Percentiles rank a stretch among this genome's conserved stretches.
These are phyloP conservation scores for Apiotrichum laibachii DNA, from an alignment of 1,284 basidiomycete genomes.

Conservation along the genomic window DNA sequence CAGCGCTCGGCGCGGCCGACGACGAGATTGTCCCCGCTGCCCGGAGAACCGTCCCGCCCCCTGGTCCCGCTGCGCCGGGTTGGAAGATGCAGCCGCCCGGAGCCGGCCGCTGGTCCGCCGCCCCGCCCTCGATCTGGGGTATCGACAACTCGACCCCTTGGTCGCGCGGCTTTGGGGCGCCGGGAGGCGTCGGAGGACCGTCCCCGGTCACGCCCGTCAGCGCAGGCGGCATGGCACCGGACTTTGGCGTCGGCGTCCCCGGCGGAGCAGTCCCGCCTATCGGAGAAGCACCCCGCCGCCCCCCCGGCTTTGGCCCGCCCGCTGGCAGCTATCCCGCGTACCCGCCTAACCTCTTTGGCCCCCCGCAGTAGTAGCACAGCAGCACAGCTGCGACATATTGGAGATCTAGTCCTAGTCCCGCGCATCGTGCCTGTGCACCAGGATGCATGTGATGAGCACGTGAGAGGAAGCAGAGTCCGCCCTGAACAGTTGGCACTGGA, in stretches of 20 bases:
- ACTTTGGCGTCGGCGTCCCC: no score
- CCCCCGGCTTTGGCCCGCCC: background rate
- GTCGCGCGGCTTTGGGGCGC: constrained; percentile 4
- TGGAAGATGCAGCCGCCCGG: constrained; percentile 32
- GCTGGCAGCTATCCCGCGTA: background rate
- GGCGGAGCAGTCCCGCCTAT: no score
- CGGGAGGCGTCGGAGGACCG: background rate
- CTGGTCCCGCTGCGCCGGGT: constrained; percentile 9
- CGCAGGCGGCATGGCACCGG: background rate
- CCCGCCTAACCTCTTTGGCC: background rate
- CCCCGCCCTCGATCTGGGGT: constrained; percentile 25
- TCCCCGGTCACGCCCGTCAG: background rate
- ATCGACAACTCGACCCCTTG: constrained; percentile 6
- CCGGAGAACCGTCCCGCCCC: constrained; percentile 23
- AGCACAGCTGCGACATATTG: no score
- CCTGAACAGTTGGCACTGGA: no score
- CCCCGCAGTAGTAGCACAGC: background rate
- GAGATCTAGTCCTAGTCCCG: no score
- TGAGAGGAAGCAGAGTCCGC: no score
- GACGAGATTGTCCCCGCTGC: constrained; percentile 40
- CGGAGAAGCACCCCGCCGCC: background rate
- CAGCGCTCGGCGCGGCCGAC: constrained; percentile 38
- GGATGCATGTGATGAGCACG: no score
- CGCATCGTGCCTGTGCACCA: no score
- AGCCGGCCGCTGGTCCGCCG: constrained; percentile 36